A percentile compares a stretch with the other conserved stretches of the same genome.
Conservation (phyloP, 2,329 filamentous ascomycete genomes). For the Trichoderma harzianum region DNA sequence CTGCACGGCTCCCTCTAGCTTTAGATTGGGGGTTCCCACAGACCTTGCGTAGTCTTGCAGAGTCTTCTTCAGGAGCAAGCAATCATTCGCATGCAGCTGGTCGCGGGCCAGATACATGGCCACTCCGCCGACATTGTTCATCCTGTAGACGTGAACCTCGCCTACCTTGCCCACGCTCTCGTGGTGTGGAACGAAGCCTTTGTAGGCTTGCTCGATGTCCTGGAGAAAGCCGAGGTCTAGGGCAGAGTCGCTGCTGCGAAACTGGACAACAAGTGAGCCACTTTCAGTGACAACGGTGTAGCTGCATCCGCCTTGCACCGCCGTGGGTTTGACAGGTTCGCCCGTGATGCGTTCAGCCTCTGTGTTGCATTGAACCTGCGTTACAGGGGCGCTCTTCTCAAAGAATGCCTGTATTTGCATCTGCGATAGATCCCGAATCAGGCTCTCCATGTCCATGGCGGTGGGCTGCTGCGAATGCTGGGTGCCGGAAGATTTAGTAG, state of each 20-base stretch:
- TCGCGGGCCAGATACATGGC: not conserved
- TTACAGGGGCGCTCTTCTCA: too few relatives aligned
- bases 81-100: not conserved
- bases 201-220: not conserved
- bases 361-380: too few relatives aligned
- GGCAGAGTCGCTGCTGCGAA: not conserved
- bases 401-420: too few relatives aligned
- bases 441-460: too few relatives aligned
- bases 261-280: not conserved
- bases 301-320: too few relatives aligned
- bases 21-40: not conserved
- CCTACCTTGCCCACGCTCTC: not conserved
- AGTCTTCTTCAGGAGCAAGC: not conserved
- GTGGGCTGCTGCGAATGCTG: too few relatives aligned
- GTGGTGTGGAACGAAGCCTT: not conserved
- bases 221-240: not conserved
- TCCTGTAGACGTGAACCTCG: not conserved
- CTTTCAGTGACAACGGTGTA: not conserved
- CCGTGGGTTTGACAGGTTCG: too few relatives aligned
- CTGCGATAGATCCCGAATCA: too few relatives aligned
- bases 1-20: not conserved
- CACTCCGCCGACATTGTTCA: not conserved
- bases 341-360: too few relatives aligned
- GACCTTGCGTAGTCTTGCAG: not conserved
- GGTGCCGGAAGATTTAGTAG: too few relatives aligned